Evolutionary conservation across 2,329 filamentous ascomycete species (phyloP), one percentile per base, ranked within the genome.

Genomic region (Cercospora canescens): DNA sequence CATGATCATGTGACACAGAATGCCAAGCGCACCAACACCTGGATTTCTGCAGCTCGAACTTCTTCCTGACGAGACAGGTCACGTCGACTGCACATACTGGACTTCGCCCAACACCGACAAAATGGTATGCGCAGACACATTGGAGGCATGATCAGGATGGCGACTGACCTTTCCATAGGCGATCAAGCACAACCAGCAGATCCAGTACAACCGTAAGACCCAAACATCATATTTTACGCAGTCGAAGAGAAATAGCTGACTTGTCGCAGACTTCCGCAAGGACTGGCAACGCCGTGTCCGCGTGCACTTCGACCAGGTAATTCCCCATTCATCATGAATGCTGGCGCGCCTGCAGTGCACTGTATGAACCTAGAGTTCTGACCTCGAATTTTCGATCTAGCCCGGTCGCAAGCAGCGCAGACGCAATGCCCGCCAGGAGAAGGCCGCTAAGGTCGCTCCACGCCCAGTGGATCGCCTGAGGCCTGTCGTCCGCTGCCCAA

Each of bases 101-200:
- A 58, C 61, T 61, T 63, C 45, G 62, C 58, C 61, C 65, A 64
- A 64, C 58, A 65, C 67, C 64, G 64, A 61, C 67, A 66, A 62
- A 63, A 69, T 69, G 67, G 67, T 68, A 66, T 57, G 67, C 56
- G 39, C n/a, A 26, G 11, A n/a, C 24, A 6, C 21, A 37, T 3
- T n/a, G 28, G 21, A 0, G 12, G 45, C 4, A 12, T 12, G 14
- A 41, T 35, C 21, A 9, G 21, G 12, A 21, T 50, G 6, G 7
- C 54, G 8, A 32, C 61, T 67, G 32, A 67, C 50, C 16, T 3
- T 18, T 16, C n/a, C 6, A 11, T 37, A 67, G 65, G 65, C 94
- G 88, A 97, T 98, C 93, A 96, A 96, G 90, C 93, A 97, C 91
- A 98, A 98, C 88, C 93, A 97, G 88, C 91, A 94, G 88, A 91